Evolutionary conservation across 2,329 filamentous ascomycete species (phyloP).

Genomic region (Exophiala spinifera): DNA sequence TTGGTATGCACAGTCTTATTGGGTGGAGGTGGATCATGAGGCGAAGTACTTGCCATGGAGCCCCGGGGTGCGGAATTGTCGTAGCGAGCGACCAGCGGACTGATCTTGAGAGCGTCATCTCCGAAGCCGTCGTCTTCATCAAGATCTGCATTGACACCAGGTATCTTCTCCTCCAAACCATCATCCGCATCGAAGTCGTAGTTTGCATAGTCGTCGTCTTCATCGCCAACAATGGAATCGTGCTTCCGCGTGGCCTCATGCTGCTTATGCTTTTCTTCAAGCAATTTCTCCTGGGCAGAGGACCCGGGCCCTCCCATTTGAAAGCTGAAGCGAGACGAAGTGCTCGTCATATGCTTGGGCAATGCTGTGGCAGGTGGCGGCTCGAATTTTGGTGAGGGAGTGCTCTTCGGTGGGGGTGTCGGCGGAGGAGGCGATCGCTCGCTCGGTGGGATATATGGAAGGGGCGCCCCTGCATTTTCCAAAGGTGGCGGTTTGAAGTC

Average conservation of each 20-base stretch:
- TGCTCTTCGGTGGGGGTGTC: slow-evolving; percentile 25
- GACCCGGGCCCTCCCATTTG: slow-evolving; percentile 59
- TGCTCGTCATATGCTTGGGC: slow-evolving; percentile 52
- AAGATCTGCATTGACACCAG: slow-evolving; percentile 47
- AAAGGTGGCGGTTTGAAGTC: neutral
- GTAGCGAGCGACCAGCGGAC: slow-evolving; percentile 18
- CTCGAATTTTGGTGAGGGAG: slow-evolving; percentile 26
- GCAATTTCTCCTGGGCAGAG: slow-evolving; percentile 57
- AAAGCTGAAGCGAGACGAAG: slow-evolving; percentile 63
- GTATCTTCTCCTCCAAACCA: slow-evolving; percentile 47
- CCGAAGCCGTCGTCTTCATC: slow-evolving; percentile 40
- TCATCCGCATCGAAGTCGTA: slow-evolving; percentile 46
- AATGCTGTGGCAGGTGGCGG: slow-evolving; percentile 32
- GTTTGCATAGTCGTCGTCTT: slow-evolving; percentile 37
- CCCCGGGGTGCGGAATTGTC: slow-evolving; percentile 3
- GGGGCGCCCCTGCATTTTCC: slow-evolving; percentile 10
- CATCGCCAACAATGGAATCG: slow-evolving; percentile 31
- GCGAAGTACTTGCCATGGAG: neutral
- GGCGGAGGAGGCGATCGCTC: slow-evolving; percentile 22
- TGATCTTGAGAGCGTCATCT: slow-evolving; percentile 11
- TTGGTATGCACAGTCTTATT: slow-evolving; percentile 32
- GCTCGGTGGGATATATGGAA: neutral
- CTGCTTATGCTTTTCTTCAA: slow-evolving; percentile 62
- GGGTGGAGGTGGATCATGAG: neutral
- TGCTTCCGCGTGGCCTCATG: slow-evolving; percentile 46